Conservation (phyloP, 139 green algal species). For the Micractinium conductrix region DNA sequence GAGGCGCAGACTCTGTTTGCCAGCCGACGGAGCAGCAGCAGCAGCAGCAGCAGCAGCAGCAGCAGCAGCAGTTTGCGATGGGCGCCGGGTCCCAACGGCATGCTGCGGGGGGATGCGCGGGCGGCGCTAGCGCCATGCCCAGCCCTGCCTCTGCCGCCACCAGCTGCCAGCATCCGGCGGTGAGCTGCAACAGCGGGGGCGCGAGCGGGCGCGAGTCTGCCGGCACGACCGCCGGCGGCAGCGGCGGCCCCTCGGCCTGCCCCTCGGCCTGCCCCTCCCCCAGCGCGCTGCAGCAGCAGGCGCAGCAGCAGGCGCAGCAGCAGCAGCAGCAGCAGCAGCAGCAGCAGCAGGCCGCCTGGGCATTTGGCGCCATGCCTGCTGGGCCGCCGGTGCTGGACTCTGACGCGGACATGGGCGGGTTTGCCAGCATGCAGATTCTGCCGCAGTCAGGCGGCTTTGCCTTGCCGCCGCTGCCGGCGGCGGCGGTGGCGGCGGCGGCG, state of each 20-base stretch:
- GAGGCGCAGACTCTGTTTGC: neutral
- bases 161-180: neutral
- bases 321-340: neutral
- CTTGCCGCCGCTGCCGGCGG: no score
- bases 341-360: neutral
- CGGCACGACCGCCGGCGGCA: neutral
- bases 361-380: neutral
- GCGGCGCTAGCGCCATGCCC: neutral
- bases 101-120: neutral
- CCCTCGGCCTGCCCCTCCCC: neutral
- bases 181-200: constrained; percentile 14
- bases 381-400: neutral
- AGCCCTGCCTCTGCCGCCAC: constrained; percentile 6
- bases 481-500: neutral
- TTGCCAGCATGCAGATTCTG: neutral
- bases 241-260: neutral
- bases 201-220: neutral
- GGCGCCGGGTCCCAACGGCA: no score
- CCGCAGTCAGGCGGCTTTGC: neutral
- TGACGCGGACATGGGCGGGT: neutral
- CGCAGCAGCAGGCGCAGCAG: neutral
- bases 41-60: neutral
- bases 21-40: neutral
- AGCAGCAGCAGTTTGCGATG: no score
- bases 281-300: neutral